These are phyloP conservation scores for Oenanthe sinensis DNA, from an alignment of 129 eudicot genomes.

Conservation along the genomic window DNA sequence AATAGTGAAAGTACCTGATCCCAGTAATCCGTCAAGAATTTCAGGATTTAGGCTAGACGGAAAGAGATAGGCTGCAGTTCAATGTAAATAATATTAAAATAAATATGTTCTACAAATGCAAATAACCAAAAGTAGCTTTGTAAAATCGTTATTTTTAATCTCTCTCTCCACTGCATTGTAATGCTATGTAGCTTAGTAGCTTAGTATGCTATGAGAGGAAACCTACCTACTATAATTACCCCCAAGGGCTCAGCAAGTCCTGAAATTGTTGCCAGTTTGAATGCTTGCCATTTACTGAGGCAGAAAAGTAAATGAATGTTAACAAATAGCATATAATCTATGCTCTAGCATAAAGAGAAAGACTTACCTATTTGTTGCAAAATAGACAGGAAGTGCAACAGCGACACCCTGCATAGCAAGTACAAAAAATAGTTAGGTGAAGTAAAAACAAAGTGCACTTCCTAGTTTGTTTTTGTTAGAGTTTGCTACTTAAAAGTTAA, in stretches of 20 bases:
- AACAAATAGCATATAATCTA: background rate
- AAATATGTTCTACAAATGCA: background rate
- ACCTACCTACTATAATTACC: conserved; percentile 88
- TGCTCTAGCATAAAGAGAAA: background rate
- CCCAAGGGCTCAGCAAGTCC: conserved; percentile 97
- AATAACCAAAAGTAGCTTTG: background rate
- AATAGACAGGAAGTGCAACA: conserved; percentile 97
- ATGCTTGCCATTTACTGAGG: conserved; percentile 96
- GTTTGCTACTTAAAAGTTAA: background rate
- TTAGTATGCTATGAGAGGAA: conserved; percentile 4
- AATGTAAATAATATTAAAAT: background rate
- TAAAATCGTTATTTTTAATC: background rate
- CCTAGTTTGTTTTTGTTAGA: background rate
- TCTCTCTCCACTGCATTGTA: background rate
- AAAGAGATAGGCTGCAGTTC: conserved; percentile 80
- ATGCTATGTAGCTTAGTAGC: background rate
- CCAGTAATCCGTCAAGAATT: conserved; percentile 91
- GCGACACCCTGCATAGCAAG: conserved; percentile 75
- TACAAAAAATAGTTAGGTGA: background rate
- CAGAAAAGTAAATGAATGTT: background rate
- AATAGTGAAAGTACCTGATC: conserved; percentile 45
- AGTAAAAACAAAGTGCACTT: background rate
- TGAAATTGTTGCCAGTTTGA: conserved; percentile 91
- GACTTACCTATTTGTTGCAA: conserved; percentile 87
- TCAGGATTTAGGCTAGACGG: conserved; percentile 86